Evolutionary conservation across 2,329 filamentous ascomycete genomes (phyloP).

Genomic region (Talaromyces atroroseus): DNA sequence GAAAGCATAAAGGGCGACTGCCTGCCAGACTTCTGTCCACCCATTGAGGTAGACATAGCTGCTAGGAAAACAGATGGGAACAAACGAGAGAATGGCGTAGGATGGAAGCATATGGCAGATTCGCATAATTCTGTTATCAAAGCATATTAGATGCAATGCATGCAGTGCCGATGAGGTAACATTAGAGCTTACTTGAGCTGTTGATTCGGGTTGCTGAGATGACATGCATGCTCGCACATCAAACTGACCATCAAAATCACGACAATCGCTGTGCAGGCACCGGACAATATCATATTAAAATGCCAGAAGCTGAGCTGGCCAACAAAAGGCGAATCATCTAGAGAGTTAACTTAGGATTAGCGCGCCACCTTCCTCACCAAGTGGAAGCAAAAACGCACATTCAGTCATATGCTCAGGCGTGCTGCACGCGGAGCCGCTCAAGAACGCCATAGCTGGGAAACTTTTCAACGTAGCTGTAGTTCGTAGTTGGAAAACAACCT

Average conservation of each 20-base stretch:
- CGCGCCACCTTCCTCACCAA: not conserved
- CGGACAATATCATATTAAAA: constrained; percentile 5
- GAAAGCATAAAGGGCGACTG: not conserved
- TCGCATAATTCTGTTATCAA: not conserved
- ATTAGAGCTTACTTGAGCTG: constrained; percentile 1
- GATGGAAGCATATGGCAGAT: constrained; percentile 2
- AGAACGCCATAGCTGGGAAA: not conserved
- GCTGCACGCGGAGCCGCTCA: not conserved
- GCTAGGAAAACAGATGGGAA: not conserved
- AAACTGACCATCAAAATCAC: not conserved
- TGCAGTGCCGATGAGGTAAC: no score
- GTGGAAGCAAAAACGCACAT: not conserved
- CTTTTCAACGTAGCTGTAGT: no score
- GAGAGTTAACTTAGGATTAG: not conserved
- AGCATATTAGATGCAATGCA: not conserved
- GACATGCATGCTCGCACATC: constrained; percentile 4
- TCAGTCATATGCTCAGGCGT: not conserved
- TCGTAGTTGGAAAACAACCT: no score
- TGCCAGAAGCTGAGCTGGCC: not conserved
- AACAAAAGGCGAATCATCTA: not conserved
- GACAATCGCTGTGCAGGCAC: not conserved
- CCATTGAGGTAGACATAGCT: not conserved
- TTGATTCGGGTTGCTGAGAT: not conserved
- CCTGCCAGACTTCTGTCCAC: constrained; percentile 1
- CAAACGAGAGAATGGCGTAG: not conserved